Percentiles rank a stretch among this genome's conserved stretches.
Conservation (phyloP, 768 basidiomycete species). For the Holtermannia corniformis region DNA sequence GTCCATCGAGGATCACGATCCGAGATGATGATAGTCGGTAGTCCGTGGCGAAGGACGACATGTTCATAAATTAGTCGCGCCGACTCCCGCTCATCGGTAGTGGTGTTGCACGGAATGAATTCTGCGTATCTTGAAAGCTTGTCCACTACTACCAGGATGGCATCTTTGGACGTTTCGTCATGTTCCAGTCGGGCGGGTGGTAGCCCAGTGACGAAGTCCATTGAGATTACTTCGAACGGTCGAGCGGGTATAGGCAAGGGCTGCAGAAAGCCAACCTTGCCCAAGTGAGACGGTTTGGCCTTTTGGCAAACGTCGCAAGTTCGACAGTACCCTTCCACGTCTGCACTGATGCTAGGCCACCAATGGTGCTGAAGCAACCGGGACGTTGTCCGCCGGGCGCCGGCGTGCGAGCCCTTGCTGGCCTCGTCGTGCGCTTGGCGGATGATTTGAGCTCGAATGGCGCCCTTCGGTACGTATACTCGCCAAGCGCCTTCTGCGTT, state of each 20-base stretch:
- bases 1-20: conserved; percentile 47
- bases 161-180: conserved; percentile 39
- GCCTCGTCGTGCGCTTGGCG: too few relatives aligned
- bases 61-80: too few relatives aligned
- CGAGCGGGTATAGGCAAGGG: conserved; percentile 19
- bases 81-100: too few relatives aligned
- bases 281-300: conserved; percentile 40
- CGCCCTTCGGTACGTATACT: conserved; percentile 40
- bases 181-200: too few relatives aligned
- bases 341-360: too few relatives aligned
- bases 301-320: conserved; percentile 42
- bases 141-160: conserved; percentile 43
- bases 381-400: conserved; percentile 44
- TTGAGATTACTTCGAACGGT: conserved; percentile 39
- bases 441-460: conserved; percentile 14
- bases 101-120: conserved; percentile 44
- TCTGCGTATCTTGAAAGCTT: conserved; percentile 42
- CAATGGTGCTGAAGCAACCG: conserved; percentile 40
- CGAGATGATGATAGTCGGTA: conserved; percentile 44
- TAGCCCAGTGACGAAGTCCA: conserved; percentile 26
- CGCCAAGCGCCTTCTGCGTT: too few relatives aligned
- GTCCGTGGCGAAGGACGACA: conserved; percentile 24
- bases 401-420: conserved; percentile 43
- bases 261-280: conserved; percentile 41
- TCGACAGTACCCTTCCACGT: too few relatives aligned